Conservation (phyloP, 768 basidiomycete species). For the Lyophyllum semitale region DNA sequence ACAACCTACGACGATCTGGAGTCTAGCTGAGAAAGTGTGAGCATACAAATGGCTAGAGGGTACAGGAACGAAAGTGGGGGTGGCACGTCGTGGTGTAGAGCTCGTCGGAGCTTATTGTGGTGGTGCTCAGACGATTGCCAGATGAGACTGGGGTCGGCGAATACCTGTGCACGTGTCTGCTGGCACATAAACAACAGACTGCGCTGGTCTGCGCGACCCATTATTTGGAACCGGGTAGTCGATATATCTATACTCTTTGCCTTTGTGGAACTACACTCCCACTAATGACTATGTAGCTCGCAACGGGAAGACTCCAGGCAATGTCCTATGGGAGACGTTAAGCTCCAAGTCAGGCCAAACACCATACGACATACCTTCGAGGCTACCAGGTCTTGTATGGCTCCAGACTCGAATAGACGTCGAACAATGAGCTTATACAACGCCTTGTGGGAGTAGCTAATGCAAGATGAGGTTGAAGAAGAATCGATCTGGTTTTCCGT, state of each 20-base stretch:
- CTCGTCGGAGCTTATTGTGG: too few relatives aligned
- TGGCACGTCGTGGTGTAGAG: too few relatives aligned
- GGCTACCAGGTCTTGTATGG: slow-evolving; percentile 91
- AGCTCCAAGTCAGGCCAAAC: not conserved
- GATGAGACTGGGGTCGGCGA: slow-evolving; percentile 95
- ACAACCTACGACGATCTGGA: slow-evolving; percentile 38
- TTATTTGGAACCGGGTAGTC: slow-evolving; percentile 99
- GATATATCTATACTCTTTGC: slow-evolving; percentile 96
- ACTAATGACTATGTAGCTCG: slow-evolving; percentile 98
- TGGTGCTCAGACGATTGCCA: too few relatives aligned
- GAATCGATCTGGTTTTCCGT: too few relatives aligned
- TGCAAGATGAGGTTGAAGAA: too few relatives aligned
- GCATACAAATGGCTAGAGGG: too few relatives aligned
- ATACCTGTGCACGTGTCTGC: slow-evolving; percentile 97
- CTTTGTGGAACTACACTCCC: slow-evolving; percentile 98
- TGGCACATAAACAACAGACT: slow-evolving; percentile 98
- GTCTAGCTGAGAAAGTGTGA: too few relatives aligned
- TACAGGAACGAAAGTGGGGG: too few relatives aligned
- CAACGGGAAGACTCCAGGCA: slow-evolving; percentile 94
- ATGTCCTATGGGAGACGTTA: slow-evolving; percentile 61
- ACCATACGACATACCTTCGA: slow-evolving; percentile 64
- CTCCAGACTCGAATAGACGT: slow-evolving; percentile 89
- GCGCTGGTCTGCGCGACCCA: slow-evolving; percentile 93
- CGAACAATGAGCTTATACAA: slow-evolving; percentile 90
- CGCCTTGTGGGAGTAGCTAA: slow-evolving; percentile 96